These are phyloP conservation scores for Colletotrichum musae DNA, from an alignment of 2,329 filamentous ascomycete genomes.

Conservation along the genomic window DNA sequence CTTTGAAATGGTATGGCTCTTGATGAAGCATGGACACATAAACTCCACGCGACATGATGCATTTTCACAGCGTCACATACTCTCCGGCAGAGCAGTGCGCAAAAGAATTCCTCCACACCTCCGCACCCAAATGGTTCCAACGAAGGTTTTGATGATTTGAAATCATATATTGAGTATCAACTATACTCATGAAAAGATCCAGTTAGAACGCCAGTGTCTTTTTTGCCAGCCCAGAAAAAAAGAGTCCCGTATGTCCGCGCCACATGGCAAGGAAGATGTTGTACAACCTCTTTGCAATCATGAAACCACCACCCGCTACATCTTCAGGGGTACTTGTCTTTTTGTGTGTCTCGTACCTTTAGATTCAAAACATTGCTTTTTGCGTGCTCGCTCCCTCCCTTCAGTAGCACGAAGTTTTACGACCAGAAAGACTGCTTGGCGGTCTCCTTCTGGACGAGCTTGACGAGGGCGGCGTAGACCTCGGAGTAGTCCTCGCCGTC, in stretches of 20 bases:
- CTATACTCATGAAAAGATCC: slow-evolving; percentile 15
- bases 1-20: too few relatives aligned
- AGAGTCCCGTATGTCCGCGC: slow-evolving; percentile 39
- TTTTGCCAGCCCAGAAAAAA: slow-evolving; percentile 18
- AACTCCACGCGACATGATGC: not conserved
- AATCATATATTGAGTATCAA: slow-evolving; percentile 37
- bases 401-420: slow-evolving; percentile 42
- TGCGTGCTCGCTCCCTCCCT: not conserved
- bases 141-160: slow-evolving; percentile 37
- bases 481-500: slow-evolving; percentile 74
- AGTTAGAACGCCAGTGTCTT: slow-evolving; percentile 30
- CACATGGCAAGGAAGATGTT: slow-evolving; percentile 39
- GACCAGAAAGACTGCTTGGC: slow-evolving; percentile 69
- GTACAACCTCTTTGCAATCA: slow-evolving; percentile 39
- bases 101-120: slow-evolving; percentile 38
- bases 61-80: slow-evolving; percentile 7
- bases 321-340: not conserved
- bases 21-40: too few relatives aligned
- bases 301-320: slow-evolving; percentile 3
- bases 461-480: slow-evolving; percentile 75
- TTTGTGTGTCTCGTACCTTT: slow-evolving; percentile 18
- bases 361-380: not conserved
- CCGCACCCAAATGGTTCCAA: slow-evolving; percentile 41
- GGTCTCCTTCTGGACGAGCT: slow-evolving; percentile 77
- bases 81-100: not conserved